Evolutionary conservation across 139 green algal genomes (phyloP).

Genomic region (Tetratostichococcus sp.): DNA sequence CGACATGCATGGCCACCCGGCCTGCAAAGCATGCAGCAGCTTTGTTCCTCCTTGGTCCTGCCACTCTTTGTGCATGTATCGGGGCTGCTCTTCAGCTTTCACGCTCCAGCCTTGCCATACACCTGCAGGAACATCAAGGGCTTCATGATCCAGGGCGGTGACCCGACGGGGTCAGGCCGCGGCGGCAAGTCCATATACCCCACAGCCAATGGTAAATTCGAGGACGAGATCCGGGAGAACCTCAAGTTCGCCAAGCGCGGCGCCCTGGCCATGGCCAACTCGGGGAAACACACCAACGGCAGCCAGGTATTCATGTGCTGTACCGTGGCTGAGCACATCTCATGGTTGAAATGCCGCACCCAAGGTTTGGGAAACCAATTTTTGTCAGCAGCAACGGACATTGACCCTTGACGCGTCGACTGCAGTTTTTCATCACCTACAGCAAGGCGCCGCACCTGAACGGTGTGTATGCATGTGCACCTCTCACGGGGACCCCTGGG

Average conservation of each 20-base stretch:
- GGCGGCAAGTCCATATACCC: constrained; percentile 86
- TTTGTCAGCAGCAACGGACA: too few relatives aligned
- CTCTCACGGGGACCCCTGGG: too few relatives aligned
- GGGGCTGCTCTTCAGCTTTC: too few relatives aligned
- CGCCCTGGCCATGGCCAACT: constrained; percentile 96
- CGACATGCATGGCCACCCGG: too few relatives aligned
- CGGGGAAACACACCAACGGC: constrained; percentile 88
- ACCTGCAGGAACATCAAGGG: constrained; percentile 44
- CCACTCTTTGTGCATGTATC: too few relatives aligned
- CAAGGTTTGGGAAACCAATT: too few relatives aligned
- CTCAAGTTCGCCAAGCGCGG: constrained; percentile 88
- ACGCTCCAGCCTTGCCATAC: too few relatives aligned
- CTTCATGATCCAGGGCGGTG: constrained; percentile 90
- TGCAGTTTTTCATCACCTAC: constrained; percentile 98
- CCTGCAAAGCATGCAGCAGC: too few relatives aligned
- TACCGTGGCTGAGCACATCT: too few relatives aligned
- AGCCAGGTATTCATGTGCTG: constrained; percentile 16
- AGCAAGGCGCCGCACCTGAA: constrained; percentile 90
- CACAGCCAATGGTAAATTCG: constrained; percentile 86
- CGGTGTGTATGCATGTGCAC: constrained; percentile 50
- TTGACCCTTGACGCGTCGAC: too few relatives aligned
- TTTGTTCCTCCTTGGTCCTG: too few relatives aligned
- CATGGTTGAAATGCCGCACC: too few relatives aligned
- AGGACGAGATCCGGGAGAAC: constrained; percentile 84
- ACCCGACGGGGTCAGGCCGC: constrained; percentile 92